phyloP scores from a whole-genome alignment of 805 yeast species.

The Wickerhamiella galacta region DNA sequence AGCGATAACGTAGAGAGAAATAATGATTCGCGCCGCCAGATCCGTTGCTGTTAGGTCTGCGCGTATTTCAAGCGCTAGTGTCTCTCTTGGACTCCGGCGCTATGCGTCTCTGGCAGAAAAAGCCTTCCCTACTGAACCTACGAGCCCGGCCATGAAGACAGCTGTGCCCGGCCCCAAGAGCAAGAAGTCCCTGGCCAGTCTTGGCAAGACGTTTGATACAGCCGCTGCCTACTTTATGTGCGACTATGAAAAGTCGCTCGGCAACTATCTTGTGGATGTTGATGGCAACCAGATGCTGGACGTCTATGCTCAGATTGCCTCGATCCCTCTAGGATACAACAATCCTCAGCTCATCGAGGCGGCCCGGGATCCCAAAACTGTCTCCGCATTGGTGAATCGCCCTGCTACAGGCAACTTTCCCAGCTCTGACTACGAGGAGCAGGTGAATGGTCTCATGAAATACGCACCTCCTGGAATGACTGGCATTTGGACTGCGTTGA shows the following conservation, averaged over 20 bases:
- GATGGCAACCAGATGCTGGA: constrained; percentile 67
- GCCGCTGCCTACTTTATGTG: constrained; percentile 60
- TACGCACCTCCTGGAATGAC: constrained; percentile 68
- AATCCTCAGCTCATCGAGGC: constrained; percentile 57
- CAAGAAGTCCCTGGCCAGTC: constrained; percentile 31
- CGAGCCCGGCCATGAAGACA: constrained; percentile 45
- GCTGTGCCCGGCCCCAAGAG: constrained; percentile 67
- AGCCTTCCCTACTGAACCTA: constrained; percentile 65
- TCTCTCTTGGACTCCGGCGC: neutral
- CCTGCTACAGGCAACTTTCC: constrained; percentile 80
- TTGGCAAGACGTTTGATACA: constrained; percentile 49
- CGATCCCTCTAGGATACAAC: constrained; percentile 74
- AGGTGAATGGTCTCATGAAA: constrained; percentile 41
- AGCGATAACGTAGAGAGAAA: too few relatives aligned
- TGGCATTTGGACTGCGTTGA: constrained; percentile 60
- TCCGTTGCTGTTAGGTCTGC: neutral
- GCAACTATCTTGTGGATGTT: constrained; percentile 66
- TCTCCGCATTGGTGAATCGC: constrained; percentile 59
- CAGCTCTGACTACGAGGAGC: constrained; percentile 36
- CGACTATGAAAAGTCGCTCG: constrained; percentile 57
- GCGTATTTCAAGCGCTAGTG: too few relatives aligned
- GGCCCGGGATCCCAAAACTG: constrained; percentile 54
- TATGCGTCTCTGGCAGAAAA: constrained; percentile 15
- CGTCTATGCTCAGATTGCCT: constrained; percentile 70
- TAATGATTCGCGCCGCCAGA: neutral